Percentiles rank a stretch among this genome's conserved stretches.
Evolutionary conservation across 2,329 filamentous ascomycete genomes (phyloP).

Genomic region (Bisporella sp.): DNA sequence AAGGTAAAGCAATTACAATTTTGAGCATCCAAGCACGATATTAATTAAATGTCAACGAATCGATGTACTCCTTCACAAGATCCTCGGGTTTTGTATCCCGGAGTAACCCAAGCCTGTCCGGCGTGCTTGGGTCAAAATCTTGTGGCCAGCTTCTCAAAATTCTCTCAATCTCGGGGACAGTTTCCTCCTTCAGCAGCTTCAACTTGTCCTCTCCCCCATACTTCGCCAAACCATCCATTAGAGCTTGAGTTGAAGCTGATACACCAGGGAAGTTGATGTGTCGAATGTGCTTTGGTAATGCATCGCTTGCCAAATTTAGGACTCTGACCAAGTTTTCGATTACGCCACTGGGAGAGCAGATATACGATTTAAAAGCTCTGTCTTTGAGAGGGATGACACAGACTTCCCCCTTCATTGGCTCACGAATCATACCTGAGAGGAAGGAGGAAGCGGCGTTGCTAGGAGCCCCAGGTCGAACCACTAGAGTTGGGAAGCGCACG

Average conservation of each 20-base stretch:
- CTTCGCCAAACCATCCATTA: slow-evolving; percentile 50
- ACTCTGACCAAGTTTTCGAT: slow-evolving; percentile 45
- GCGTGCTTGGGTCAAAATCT: slow-evolving; percentile 45
- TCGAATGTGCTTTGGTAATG: slow-evolving; percentile 39
- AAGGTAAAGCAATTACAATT: too few relatives aligned
- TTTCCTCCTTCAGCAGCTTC: slow-evolving; percentile 45
- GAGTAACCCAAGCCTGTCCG: slow-evolving; percentile 43
- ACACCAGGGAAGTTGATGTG: slow-evolving; percentile 53
- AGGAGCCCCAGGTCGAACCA: slow-evolving; percentile 51
- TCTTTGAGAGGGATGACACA: slow-evolving; percentile 47
- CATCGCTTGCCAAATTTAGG: slow-evolving; percentile 30
- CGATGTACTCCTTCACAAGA: slow-evolving; percentile 46
- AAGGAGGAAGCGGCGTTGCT: slow-evolving; percentile 56
- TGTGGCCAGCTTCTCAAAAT: slow-evolving; percentile 56
- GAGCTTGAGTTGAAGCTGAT: slow-evolving; percentile 49
- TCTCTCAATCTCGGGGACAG: slow-evolving; percentile 44
- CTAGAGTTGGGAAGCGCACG: slow-evolving; percentile 53
- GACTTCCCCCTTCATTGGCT: slow-evolving; percentile 46
- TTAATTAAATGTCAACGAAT: background rate
- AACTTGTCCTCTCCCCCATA: slow-evolving; percentile 49
- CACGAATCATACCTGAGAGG: slow-evolving; percentile 54
- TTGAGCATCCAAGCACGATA: too few relatives aligned
- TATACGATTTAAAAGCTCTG: slow-evolving; percentile 43
- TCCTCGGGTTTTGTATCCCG: slow-evolving; percentile 45
- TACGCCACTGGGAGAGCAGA: slow-evolving; percentile 46